Conservation (phyloP, 441 rosid genomes). For the Mallotus japonicus region DNA sequence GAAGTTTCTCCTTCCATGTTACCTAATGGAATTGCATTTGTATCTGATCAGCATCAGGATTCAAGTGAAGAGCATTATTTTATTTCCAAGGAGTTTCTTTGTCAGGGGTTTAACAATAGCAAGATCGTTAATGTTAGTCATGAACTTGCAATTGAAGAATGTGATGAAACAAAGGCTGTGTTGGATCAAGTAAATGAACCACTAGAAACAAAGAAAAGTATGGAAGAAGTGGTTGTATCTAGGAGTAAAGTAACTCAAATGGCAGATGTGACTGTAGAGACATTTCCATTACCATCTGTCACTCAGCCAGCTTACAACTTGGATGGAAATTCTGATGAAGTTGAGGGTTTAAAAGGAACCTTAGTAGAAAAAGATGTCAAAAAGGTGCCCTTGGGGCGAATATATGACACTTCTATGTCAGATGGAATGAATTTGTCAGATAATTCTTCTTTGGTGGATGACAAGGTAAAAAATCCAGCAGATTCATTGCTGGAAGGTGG, state of each 20-base stretch:
- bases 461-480: slow-evolving; percentile 16
- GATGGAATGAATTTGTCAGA: slow-evolving; percentile 22
- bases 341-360: slow-evolving; percentile 26
- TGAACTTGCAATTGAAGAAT: slow-evolving; percentile 27
- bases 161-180: slow-evolving; percentile 22
- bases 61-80: slow-evolving; percentile 24
- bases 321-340: slow-evolving; percentile 26
- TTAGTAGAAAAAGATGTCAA: slow-evolving; percentile 29
- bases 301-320: slow-evolving; percentile 26
- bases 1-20: slow-evolving; percentile 32
- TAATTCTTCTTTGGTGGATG: slow-evolving; percentile 29
- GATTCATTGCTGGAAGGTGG: slow-evolving; percentile 24
- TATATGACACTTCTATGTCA: slow-evolving; percentile 20
- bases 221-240: slow-evolving; percentile 20
- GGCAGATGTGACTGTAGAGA: slow-evolving; percentile 54
- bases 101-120: slow-evolving; percentile 24
- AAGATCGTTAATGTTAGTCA: slow-evolving; percentile 36
- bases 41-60: slow-evolving; percentile 31
- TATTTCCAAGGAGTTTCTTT: slow-evolving; percentile 26
- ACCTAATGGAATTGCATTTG: slow-evolving; percentile 40
- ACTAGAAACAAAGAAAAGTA: slow-evolving; percentile 18
- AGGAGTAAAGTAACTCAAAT: slow-evolving; percentile 34
- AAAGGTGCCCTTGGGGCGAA: slow-evolving; percentile 29
- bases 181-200: slow-evolving; percentile 30
- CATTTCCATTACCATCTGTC: slow-evolving; percentile 53